phyloP scores from a whole-genome alignment of 495 filamentous ascomycete genomes.

The Talaromyces adpressus region DNA sequence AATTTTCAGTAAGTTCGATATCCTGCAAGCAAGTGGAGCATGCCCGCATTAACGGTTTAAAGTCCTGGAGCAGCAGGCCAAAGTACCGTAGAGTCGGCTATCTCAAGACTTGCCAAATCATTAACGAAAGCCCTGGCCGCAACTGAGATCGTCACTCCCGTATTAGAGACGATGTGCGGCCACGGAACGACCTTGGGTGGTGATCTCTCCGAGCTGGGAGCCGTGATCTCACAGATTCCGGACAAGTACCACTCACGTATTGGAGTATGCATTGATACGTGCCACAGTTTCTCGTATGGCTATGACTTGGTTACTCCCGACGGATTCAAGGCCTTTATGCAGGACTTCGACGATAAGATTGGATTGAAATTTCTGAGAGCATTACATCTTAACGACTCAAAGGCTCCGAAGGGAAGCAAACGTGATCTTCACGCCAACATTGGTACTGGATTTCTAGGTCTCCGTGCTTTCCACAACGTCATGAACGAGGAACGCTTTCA shows the following conservation, averaged over 20 bases:
- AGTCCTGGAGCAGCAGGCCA: constrained; percentile 73
- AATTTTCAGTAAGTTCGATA: constrained; percentile 71
- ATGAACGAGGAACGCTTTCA: constrained; percentile 77
- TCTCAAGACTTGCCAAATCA: constrained; percentile 66
- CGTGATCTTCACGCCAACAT: constrained; percentile 92
- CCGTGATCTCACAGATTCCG: constrained; percentile 66
- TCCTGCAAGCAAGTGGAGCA: not conserved
- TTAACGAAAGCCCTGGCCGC: constrained; percentile 73
- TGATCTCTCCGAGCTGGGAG: constrained; percentile 74
- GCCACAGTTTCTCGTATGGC: constrained; percentile 88
- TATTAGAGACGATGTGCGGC: constrained; percentile 95
- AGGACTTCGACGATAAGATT: constrained; percentile 71
- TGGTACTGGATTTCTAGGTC: constrained; percentile 82
- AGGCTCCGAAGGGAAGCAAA: constrained; percentile 70
- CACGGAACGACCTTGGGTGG: constrained; percentile 81
- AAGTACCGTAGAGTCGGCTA: constrained; percentile 56
- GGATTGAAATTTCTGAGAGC: constrained; percentile 75
- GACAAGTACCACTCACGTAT: constrained; percentile 73
- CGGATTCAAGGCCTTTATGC: constrained; percentile 65
- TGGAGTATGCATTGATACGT: constrained; percentile 94
- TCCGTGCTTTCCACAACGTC: constrained; percentile 83
- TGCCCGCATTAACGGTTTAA: constrained; percentile 6
- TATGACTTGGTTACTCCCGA: constrained; percentile 77
- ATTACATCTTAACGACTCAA: constrained; percentile 89
- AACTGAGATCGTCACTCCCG: constrained; percentile 67